A percentile compares a stretch with the other conserved stretches of the same genome.
Conservation (phyloP, 2,329 filamentous ascomycete species). For the Nigrograna mackinnonii region DNA sequence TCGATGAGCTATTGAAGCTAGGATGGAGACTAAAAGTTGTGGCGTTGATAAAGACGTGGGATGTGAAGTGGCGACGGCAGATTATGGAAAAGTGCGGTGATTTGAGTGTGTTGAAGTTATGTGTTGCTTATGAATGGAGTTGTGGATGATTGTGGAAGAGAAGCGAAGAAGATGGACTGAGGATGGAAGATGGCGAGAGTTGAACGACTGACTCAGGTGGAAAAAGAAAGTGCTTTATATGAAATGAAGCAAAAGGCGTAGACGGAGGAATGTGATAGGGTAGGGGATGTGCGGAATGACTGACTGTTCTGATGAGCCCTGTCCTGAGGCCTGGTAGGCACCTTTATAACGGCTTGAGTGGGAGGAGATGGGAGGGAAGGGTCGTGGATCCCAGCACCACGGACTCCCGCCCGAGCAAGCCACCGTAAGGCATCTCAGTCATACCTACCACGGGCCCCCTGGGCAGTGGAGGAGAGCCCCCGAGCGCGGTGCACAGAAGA, state of each 20-base stretch:
- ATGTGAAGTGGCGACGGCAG: too few relatives aligned
- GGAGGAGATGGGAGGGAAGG: not conserved
- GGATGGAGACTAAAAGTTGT: too few relatives aligned
- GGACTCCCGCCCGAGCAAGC: constrained; percentile 15
- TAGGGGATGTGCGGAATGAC: constrained; percentile 6
- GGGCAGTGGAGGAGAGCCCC: too few relatives aligned
- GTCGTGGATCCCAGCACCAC: constrained; percentile 2
- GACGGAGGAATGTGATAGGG: constrained; percentile 4
- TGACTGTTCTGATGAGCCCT: constrained; percentile 14
- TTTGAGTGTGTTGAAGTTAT: too few relatives aligned
- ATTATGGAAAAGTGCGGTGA: too few relatives aligned
- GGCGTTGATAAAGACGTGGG: too few relatives aligned
- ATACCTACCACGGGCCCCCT: constrained; percentile 18
- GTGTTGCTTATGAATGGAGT: too few relatives aligned
- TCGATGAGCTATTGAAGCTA: too few relatives aligned
- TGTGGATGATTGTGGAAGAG: too few relatives aligned
- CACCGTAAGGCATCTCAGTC: constrained; percentile 32
- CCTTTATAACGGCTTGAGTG: constrained; percentile 29
- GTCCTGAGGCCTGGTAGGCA: constrained; percentile 25
- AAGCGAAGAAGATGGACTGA: too few relatives aligned
- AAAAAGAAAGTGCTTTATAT: constrained; percentile 4
- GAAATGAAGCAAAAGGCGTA: not conserved
- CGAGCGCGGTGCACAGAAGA: constrained; percentile 4
- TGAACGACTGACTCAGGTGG: constrained; percentile 14
- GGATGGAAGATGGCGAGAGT: constrained; percentile 4